Percentiles rank a stretch among this genome's conserved stretches.
phyloP scores from a whole-genome alignment of 2,329 filamentous ascomycete genomes.

The Pezicula rhizophila region DNA sequence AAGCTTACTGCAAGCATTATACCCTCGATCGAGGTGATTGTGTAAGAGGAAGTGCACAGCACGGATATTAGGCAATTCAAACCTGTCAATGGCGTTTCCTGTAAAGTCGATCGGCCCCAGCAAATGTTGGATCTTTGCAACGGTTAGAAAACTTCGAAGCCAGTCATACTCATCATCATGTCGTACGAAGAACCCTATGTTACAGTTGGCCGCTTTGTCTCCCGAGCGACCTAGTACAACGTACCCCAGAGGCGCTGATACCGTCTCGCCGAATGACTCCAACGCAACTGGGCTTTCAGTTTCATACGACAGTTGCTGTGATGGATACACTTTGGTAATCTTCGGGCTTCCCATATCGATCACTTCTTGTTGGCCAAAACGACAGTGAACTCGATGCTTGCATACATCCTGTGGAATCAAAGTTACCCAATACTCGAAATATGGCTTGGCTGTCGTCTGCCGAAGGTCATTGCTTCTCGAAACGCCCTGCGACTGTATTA shows the following conservation, averaged over 20 bases:
- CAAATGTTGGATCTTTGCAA: background rate
- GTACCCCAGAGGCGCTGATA: background rate
- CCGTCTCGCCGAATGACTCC: slow-evolving; percentile 11
- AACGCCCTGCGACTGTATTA: slow-evolving; percentile 17
- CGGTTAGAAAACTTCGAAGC: slow-evolving; percentile 21
- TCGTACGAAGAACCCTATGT: slow-evolving; percentile 35
- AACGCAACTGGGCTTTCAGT: slow-evolving; percentile 7
- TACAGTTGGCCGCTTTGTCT: slow-evolving; percentile 29
- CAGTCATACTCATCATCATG: slow-evolving; percentile 32
- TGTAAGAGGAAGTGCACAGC: slow-evolving; percentile 21
- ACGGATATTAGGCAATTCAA: background rate
- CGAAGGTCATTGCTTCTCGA: slow-evolving; percentile 32
- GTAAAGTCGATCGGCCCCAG: background rate
- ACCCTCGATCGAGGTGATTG: slow-evolving; percentile 29
- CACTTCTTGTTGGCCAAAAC: slow-evolving; percentile 13
- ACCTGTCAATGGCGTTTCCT: background rate
- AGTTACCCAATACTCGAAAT: slow-evolving; percentile 20
- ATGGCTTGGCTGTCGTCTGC: slow-evolving; percentile 27
- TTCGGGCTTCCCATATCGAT: slow-evolving; percentile 6
- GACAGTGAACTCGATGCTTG: slow-evolving; percentile 13
- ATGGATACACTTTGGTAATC: background rate
- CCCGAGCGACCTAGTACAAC: background rate
- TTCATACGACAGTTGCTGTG: slow-evolving; percentile 2
- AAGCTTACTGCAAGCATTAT: slow-evolving; percentile 7
- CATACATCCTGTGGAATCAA: slow-evolving; percentile 16